Evolutionary conservation across 371 early-diverging fungal genomes (phyloP).

Genomic region (Mortierella sp.): DNA sequence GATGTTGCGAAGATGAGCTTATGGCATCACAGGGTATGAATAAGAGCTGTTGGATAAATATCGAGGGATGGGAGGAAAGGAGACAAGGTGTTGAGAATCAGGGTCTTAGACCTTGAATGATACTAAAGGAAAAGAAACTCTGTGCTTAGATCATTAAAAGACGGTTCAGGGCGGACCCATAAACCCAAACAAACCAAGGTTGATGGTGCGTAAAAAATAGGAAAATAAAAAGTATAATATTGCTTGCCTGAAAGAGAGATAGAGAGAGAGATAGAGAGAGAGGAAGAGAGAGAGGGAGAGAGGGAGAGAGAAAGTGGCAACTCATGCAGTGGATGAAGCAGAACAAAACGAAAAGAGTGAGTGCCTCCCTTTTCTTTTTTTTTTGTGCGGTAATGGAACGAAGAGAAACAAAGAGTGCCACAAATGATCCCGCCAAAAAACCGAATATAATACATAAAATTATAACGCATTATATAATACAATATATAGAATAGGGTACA

Average conservation of each 20-base stretch:
- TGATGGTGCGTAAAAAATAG: background rate
- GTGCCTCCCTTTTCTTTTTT: too few relatives aligned
- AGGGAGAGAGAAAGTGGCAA: background rate
- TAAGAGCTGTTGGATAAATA: background rate
- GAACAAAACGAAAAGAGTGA: too few relatives aligned
- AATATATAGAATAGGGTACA: constrained; percentile 10
- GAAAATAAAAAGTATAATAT: background rate
- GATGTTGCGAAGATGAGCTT: background rate
- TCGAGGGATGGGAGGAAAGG: background rate
- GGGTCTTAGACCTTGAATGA: background rate
- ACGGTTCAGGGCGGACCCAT: background rate
- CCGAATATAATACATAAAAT: background rate
- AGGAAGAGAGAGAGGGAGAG: background rate
- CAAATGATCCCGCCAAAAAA: constrained; percentile 21
- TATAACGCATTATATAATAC: background rate
- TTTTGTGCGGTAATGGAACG: constrained; percentile 6
- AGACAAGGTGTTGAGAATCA: background rate
- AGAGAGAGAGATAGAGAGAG: background rate
- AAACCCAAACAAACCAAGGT: too few relatives aligned
- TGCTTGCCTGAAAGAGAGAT: background rate
- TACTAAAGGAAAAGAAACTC: background rate
- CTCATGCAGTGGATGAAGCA: constrained; percentile 4
- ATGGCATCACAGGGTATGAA: background rate
- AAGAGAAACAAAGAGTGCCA: background rate
- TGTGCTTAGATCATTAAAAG: background rate